Percentiles rank a stretch among this genome's conserved stretches.
Evolutionary conservation across 1,139 yeast species (phyloP).

Genomic region (Oligophagozyma castellii): DNA sequence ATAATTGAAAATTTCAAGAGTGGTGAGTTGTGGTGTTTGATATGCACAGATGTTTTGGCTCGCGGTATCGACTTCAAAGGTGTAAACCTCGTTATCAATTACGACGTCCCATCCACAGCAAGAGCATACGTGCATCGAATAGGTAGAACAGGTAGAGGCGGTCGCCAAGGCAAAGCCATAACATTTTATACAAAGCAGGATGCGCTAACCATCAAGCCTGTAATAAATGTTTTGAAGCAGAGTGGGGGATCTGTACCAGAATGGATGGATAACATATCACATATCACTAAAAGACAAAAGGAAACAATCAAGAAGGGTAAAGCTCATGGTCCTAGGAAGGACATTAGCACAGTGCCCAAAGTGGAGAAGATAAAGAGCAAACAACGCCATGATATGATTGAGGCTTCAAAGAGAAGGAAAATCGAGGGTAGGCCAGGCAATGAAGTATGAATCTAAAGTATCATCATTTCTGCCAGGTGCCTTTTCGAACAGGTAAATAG

Average conservation of each 20-base stretch:
- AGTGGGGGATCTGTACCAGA: slow-evolving; percentile 63
- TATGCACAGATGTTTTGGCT: slow-evolving; percentile 90
- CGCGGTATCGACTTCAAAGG: slow-evolving; percentile 98
- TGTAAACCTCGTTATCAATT: slow-evolving; percentile 84
- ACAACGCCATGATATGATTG: slow-evolving; percentile 58
- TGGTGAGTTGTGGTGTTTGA: slow-evolving; percentile 92
- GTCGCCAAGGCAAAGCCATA: slow-evolving; percentile 71
- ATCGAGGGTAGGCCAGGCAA: slow-evolving; percentile 1
- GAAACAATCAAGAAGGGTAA: slow-evolving; percentile 45
- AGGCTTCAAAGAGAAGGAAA: slow-evolving; percentile 59
- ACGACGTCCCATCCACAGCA: slow-evolving; percentile 89
- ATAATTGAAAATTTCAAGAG: slow-evolving; percentile 71
- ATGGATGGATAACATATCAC: slow-evolving; percentile 76
- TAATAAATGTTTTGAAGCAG: slow-evolving; percentile 88
- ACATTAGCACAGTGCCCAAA: slow-evolving; percentile 79
- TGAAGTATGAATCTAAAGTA: neutral
- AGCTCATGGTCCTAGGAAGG: slow-evolving; percentile 32
- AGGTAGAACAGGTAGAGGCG: slow-evolving; percentile 98
- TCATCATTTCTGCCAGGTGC: too few species aligned
- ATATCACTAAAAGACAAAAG: slow-evolving; percentile 55
- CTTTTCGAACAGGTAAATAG: too few species aligned
- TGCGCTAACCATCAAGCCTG: slow-evolving; percentile 57
- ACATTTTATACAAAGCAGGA: slow-evolving; percentile 93
- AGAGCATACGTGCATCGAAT: slow-evolving; percentile 96
- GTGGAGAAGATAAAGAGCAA: slow-evolving; percentile 51